These are phyloP conservation scores for Angomonas ambiguus DNA, from an alignment of 208 protist species.

Conservation along the genomic window DNA sequence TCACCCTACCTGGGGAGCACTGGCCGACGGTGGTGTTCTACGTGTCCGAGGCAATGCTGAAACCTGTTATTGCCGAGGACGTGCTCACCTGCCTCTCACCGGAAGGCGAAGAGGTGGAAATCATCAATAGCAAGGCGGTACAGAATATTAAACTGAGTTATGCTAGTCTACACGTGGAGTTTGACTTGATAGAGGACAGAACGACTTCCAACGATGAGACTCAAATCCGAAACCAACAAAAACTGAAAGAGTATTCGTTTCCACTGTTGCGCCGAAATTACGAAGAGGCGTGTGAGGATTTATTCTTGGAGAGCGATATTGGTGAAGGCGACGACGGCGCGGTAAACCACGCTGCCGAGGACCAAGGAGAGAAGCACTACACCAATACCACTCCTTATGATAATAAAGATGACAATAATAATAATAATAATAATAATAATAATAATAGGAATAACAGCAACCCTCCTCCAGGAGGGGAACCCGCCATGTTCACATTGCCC, in stretches of 20 bases:
- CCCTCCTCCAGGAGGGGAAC: no score
- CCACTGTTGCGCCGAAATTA: neutral
- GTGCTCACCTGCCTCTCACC: neutral
- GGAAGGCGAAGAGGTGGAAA: no score
- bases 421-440: conserved; percentile 2
- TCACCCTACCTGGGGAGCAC: conserved; percentile 10
- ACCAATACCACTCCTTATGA: neutral
- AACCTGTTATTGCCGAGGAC: neutral
- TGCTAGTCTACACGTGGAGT: neutral
- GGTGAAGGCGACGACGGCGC: no score
- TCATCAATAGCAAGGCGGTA: neutral
- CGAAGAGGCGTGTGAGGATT: neutral
- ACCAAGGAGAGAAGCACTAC: no score
- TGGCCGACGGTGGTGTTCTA: conserved; percentile 19
- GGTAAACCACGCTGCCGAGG: no score
- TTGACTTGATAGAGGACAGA: neutral
- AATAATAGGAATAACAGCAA: no score
- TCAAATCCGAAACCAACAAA: neutral
- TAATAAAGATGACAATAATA: neutral
- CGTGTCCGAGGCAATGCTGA: conserved; percentile 10
- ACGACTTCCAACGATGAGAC: no score
- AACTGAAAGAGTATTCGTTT: neutral
- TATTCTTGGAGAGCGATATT: neutral
- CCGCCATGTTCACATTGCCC: neutral
- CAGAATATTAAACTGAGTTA: neutral